These are phyloP conservation scores for Rhododendron vialii DNA, from an alignment of 148 eudicot species.

Conservation along the genomic window DNA sequence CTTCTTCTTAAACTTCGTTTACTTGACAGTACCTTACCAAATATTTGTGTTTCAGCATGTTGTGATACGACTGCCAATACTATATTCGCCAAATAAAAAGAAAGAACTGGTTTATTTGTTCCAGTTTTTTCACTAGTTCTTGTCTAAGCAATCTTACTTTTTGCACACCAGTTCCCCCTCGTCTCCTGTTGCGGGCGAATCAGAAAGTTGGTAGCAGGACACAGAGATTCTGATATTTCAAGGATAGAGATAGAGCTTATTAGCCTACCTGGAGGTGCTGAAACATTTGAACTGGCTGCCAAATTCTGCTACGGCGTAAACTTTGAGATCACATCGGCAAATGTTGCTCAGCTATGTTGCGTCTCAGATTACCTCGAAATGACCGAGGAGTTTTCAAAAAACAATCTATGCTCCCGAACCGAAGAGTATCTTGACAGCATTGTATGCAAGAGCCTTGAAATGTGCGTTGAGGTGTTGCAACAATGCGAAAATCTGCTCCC, in stretches of 20 bases:
- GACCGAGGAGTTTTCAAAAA: slow-evolving; percentile 69
- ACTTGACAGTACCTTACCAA: background rate
- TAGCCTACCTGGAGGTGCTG: slow-evolving; percentile 74
- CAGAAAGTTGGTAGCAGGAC: slow-evolving; percentile 68
- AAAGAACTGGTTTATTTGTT: background rate
- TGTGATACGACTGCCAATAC: background rate
- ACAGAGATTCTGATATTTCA: slow-evolving; percentile 50
- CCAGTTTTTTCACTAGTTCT: background rate
- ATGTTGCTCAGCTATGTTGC: slow-evolving; percentile 77
- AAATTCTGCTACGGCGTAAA: slow-evolving; percentile 87
- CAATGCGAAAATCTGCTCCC: slow-evolving; percentile 87
- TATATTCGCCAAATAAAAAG: background rate
- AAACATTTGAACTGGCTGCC: slow-evolving; percentile 81
- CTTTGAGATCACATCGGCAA: slow-evolving; percentile 77
- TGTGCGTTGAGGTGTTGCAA: slow-evolving; percentile 73
- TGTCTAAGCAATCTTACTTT: background rate
- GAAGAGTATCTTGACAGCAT: slow-evolving; percentile 71
- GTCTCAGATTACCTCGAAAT: slow-evolving; percentile 77
- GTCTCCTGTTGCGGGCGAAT: slow-evolving; percentile 81
- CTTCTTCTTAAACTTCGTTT: background rate
- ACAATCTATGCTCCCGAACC: slow-evolving; percentile 71
- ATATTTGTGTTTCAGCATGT: background rate
- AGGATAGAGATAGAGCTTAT: slow-evolving; percentile 59
- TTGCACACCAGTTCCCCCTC: slow-evolving; percentile 71
- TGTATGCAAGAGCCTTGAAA: slow-evolving; percentile 73